These are phyloP conservation scores for Fusarium incarnatum DNA, from an alignment of 2,329 filamentous ascomycete genomes.

Conservation along the genomic window DNA sequence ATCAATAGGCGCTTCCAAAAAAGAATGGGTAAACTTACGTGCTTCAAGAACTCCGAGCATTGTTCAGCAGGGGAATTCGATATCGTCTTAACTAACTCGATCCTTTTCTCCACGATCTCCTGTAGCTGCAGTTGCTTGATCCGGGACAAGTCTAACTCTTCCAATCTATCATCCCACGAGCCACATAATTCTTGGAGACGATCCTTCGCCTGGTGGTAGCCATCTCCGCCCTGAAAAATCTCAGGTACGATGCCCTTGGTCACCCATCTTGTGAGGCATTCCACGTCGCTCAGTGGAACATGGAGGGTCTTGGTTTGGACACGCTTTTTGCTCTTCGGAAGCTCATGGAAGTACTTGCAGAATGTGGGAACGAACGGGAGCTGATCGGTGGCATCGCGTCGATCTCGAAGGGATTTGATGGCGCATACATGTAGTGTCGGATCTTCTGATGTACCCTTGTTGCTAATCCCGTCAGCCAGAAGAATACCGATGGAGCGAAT, in stretches of 20 bases:
- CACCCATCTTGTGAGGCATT: constrained; percentile 81
- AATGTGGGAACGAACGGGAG: constrained; percentile 84
- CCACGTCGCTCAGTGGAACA: constrained; percentile 81
- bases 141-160: constrained; percentile 84
- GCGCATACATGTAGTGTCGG: constrained; percentile 84
- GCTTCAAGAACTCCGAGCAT: constrained; percentile 86
- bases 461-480: constrained; percentile 77
- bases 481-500: constrained; percentile 85
- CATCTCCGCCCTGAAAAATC: constrained; percentile 66
- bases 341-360: constrained; percentile 71
- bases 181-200: constrained; percentile 76
- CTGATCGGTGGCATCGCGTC: constrained; percentile 83
- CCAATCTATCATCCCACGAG: constrained; percentile 83
- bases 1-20: not conserved
- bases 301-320: constrained; percentile 75
- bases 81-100: constrained; percentile 71
- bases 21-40: constrained; percentile 68
- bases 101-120: constrained; percentile 80
- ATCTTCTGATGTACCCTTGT: constrained; percentile 65
- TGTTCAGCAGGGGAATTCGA: constrained; percentile 72
- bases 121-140: constrained; percentile 86
- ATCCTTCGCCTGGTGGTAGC: constrained; percentile 68
- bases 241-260: constrained; percentile 70
- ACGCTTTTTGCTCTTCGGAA: constrained; percentile 75
- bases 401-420: constrained; percentile 74